phyloP scores from a whole-genome alignment of 495 filamentous ascomycete species.

The Gamarada debralockiae region DNA sequence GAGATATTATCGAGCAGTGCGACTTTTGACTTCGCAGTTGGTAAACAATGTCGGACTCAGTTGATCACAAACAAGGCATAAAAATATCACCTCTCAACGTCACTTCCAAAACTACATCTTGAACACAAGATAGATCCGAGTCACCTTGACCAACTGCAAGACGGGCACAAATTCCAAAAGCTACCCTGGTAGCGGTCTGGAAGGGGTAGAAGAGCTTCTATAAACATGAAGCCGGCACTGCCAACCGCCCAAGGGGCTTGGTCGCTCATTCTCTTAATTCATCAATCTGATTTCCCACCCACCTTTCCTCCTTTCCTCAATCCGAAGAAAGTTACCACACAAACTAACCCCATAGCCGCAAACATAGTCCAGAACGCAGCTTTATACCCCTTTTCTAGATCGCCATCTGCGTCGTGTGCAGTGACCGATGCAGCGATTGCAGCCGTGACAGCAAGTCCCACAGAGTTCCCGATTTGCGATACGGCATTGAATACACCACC shows the following conservation, averaged over 20 bases:
- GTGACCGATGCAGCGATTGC: slow-evolving; percentile 53
- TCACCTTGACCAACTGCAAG: not conserved
- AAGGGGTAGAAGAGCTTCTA: too few species aligned
- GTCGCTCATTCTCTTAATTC: slow-evolving; percentile 8
- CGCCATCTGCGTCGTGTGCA: slow-evolving; percentile 17
- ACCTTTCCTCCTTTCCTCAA: slow-evolving; percentile 49
- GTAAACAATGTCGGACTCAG: too few species aligned
- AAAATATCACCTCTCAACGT: not conserved
- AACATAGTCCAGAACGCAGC: slow-evolving; percentile 60
- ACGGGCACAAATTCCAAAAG: too few species aligned
- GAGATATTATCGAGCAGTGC: too few species aligned
- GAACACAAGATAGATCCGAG: not conserved
- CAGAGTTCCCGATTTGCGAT: slow-evolving; percentile 55
- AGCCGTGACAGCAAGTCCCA: slow-evolving; percentile 54
- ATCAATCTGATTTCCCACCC: slow-evolving; percentile 46
- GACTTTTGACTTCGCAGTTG: too few species aligned
- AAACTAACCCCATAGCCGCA: slow-evolving; percentile 39
- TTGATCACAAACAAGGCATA: too few species aligned
- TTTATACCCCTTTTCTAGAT: slow-evolving; percentile 53
- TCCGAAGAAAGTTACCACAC: slow-evolving; percentile 40
- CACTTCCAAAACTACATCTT: not conserved
- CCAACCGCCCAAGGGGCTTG: not conserved
- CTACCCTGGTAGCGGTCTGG: too few species aligned
- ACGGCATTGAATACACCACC: slow-evolving; percentile 64
- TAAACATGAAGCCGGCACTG: too few species aligned